phyloP scores from a whole-genome alignment of 495 filamentous ascomycete species.

The Penicillium roqueforti region DNA sequence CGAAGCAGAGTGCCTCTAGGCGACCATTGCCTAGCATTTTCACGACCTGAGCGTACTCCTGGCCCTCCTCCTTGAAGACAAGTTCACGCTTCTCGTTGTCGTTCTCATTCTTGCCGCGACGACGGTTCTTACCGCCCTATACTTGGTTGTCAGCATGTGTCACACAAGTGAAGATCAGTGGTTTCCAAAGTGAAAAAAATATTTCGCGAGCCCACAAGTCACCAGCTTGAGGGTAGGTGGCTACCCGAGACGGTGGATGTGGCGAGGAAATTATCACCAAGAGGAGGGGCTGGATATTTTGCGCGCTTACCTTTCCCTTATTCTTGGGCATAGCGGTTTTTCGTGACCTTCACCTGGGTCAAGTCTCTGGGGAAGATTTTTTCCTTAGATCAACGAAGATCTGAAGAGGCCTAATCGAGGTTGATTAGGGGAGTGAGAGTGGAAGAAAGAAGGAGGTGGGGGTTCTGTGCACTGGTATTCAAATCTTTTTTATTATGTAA shows the following conservation, averaged over 20 bases:
- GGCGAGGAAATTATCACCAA: slow-evolving; percentile 27
- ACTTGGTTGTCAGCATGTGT: slow-evolving; percentile 23
- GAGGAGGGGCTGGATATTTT: slow-evolving; percentile 29
- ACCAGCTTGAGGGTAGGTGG: not conserved
- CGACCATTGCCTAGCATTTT: slow-evolving; percentile 99
- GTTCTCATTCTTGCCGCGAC: slow-evolving; percentile 99
- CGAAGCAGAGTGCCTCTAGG: slow-evolving; percentile 95
- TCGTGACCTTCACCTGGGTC: slow-evolving; percentile 26
- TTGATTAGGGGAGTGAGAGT: slow-evolving; percentile 7
- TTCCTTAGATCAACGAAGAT: slow-evolving; percentile 13
- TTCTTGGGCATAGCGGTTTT: slow-evolving; percentile 85
- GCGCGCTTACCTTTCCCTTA: slow-evolving; percentile 82
- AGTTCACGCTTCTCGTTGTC: slow-evolving; percentile 99
- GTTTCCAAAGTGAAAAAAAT: not conserved
- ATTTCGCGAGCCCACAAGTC: not conserved
- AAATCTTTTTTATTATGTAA: slow-evolving; percentile 29
- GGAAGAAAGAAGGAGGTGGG: slow-evolving; percentile 18
- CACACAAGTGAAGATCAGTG: not conserved
- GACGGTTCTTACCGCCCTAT: slow-evolving; percentile 96
- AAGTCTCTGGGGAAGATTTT: slow-evolving; percentile 12
- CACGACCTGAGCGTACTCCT: slow-evolving; percentile 97
- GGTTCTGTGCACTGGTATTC: slow-evolving; percentile 17
- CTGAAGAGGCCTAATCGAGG: slow-evolving; percentile 9
- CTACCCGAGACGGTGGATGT: slow-evolving; percentile 15
- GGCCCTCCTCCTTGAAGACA: slow-evolving; percentile 97